phyloP scores from a whole-genome alignment of 805 yeast genomes.

The Cyberlindnera subsufficiens region DNA sequence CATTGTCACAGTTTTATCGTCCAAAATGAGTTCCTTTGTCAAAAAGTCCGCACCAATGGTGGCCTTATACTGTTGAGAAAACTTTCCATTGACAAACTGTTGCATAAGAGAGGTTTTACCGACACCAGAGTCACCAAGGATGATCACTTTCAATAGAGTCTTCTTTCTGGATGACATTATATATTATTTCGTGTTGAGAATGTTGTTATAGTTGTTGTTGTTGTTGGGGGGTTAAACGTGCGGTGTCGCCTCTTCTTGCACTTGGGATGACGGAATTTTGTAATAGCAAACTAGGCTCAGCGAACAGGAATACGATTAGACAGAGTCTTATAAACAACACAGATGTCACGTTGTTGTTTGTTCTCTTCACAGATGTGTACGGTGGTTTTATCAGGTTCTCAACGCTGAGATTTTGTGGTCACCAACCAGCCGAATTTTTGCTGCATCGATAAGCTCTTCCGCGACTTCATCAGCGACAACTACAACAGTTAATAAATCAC shows the following conservation, averaged over 20 bases:
- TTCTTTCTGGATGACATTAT: conserved; percentile 49
- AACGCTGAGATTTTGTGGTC: conserved; percentile 30
- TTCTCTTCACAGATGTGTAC: no score
- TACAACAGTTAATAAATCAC: conserved; percentile 23
- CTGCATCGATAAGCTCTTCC: no score
- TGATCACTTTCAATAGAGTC: conserved; percentile 78
- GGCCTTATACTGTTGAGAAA: conserved; percentile 93
- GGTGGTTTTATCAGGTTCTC: conserved; percentile 50
- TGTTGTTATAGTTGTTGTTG: no score
- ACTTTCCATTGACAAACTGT: conserved; percentile 92
- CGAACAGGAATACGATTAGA: conserved; percentile 99
- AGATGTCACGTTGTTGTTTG: conserved; percentile 54
- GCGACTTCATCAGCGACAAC: no score
- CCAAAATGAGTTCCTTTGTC: conserved; percentile 84
- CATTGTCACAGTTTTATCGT: conserved; percentile 50
- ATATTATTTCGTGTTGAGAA: not conserved
- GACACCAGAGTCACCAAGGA: conserved; percentile 95
- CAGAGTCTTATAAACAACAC: conserved; percentile 99
- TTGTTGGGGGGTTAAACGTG: no score
- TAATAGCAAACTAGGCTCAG: conserved; percentile 51
- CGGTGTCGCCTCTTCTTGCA: no score
- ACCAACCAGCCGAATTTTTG: no score
- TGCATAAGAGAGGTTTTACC: conserved; percentile 98
- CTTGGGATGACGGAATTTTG: no score
- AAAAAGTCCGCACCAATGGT: conserved; percentile 97